A percentile compares a stretch with the other conserved stretches of the same genome.
phyloP scores from a whole-genome alignment of 2,329 filamentous ascomycete species.

The Myriangium duriaei region DNA sequence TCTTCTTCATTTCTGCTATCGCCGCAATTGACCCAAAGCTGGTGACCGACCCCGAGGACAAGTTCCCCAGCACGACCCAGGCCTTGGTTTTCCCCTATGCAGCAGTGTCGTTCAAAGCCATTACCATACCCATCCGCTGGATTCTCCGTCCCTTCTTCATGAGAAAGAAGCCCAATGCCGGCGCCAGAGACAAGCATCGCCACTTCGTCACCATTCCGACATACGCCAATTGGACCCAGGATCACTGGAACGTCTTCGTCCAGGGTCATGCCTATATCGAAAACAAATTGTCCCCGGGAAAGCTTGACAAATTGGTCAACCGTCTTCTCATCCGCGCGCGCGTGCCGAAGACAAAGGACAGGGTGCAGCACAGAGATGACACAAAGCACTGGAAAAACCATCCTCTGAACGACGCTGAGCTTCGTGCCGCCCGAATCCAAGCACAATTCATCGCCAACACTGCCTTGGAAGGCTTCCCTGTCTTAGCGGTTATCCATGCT shows the following conservation, averaged over 20 bases:
- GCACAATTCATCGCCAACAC: constrained; percentile 3
- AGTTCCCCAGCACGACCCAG: constrained; percentile 1
- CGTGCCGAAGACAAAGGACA: constrained; percentile 40
- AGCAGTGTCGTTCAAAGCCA: constrained; percentile 5
- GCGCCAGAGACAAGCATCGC: background rate
- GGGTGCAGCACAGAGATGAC: constrained; percentile 33
- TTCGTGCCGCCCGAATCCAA: background rate
- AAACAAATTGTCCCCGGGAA: constrained; percentile 48
- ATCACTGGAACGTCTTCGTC: constrained; percentile 59
- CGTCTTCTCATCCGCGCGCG: constrained; percentile 51
- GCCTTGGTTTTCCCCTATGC: constrained; percentile 8
- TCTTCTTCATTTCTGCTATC: constrained; percentile 2
- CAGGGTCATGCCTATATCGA: constrained; percentile 65
- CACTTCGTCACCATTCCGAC: constrained; percentile 45
- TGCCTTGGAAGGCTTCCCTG: constrained; percentile 3
- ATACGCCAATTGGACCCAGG: constrained; percentile 56
- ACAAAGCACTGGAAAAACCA: constrained; percentile 36
- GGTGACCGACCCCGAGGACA: background rate
- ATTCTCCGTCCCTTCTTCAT: constrained; percentile 5
- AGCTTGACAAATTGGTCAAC: constrained; percentile 53
- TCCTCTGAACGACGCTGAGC: constrained; percentile 4
- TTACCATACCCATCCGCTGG: constrained; percentile 9
- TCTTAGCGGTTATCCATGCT: background rate
- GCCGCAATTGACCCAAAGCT: background rate
- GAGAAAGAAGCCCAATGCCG: background rate